Evolutionary conservation across 139 green algal genomes (phyloP), one percentile per base, ranked within the genome.

Genomic region (Limnomonas spitsbergensis): DNA sequence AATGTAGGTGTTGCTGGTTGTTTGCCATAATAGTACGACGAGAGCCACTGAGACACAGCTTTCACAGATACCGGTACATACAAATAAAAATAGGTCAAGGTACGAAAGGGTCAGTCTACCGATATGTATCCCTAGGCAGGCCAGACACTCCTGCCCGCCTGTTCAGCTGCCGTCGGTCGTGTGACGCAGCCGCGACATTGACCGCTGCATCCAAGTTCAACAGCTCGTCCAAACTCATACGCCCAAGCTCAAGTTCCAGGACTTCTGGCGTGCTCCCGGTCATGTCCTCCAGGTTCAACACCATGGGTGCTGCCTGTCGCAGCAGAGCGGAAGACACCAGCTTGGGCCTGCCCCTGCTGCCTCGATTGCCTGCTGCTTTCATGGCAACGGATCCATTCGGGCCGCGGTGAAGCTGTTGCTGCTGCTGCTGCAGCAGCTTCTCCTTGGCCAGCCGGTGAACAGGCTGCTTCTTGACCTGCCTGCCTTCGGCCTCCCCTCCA

Each of bases 241-340:
- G 69, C 53, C 72, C 69, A 61, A 70, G 36, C 75, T 73, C 54
- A 38, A 74, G 53, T 53, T 80, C 54, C 37, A 80, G 75, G 9
- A 80, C 75, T 53, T 73, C 54, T 38, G 75, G 75, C 27, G 54
- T 80, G n/a, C 36, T 69, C n/a, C 79, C 29, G 42, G 29, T 1
- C 35, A 74, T 9, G 37, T 80, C 36, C 29, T 84, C 79, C 38
- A 84, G 32, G 37, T 53, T 78, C 24, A 84, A 73, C 66, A 84
- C 79, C 79, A 84, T 84, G 32, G 79, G 73, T 2, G 73, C 66
- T 1, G 79, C 79, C 67, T 84, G 79, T 38, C 20, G n/a, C 7
- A 75, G 66, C 66, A 72, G 26, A 24, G 31, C 34, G 36, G 69
- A 29, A 36, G 39, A 7, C 40, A 69, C 36, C 9, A 78, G 40